Evolutionary conservation across 768 basidiomycete genomes (phyloP), one percentile per base, ranked within the genome.

Genomic region (Lactarius psammicola): DNA sequence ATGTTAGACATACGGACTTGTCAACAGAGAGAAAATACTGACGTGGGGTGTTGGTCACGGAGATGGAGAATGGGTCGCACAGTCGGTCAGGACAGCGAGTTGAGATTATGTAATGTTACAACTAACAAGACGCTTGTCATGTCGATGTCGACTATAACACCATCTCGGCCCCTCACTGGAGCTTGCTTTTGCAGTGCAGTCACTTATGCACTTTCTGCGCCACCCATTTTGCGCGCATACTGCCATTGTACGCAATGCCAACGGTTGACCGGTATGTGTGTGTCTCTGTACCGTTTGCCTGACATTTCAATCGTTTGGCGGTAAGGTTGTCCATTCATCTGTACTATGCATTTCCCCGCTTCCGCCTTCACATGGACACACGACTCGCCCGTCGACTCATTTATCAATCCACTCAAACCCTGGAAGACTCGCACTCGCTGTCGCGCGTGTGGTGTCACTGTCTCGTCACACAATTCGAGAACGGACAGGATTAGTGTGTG

Each of bases 241-340:
- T 89, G 87, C 68, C 89, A 90, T 71, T 90, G 89, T 71, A 85
- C 85, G 4, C 73, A 81, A n/a, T 90, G 89, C 70, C 88, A 89
- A 73, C 77, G 82, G 46, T 72, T 88, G 59, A 83, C 76, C 68
- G 84, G 87, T 82, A 71, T 64, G 78, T 66, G 56, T 31, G 11
- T 51, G 33, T 51, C 20, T 49, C 69, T 46, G 44, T 26, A 17
- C 17, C 40, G 17, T 15, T 15, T 40, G 17, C 40, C 40, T 57
- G 53, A 44, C 28, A n/a, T 64, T 30, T 33, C n/a, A n/a, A 51
- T 34, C 17, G 42, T 13, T 33, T 23, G 60, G 11, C 49, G 30
- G 26, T 42, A 61, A 87, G 87, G 80, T 4, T 83, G 81, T 67
- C 84, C 87, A 3, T 88, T 87, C 70, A 79, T 89, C 46, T 82